phyloP scores from a whole-genome alignment of 306 rosid genomes.

The Senna tora region DNA sequence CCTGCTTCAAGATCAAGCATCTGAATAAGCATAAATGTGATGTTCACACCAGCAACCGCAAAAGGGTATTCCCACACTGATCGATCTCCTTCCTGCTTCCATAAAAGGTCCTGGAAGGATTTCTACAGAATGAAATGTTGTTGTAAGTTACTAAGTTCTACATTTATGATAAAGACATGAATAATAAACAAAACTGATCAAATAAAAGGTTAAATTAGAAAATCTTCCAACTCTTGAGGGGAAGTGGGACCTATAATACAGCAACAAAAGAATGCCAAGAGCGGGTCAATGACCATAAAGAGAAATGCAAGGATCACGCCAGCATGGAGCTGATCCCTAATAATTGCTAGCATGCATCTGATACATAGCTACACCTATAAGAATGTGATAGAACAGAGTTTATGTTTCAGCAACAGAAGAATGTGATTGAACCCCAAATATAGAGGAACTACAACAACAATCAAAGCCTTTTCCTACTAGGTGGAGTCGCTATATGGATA shows the following conservation, averaged over 20 bases:
- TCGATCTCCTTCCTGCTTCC: conserved; percentile 97
- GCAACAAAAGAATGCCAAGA: conserved; percentile 8
- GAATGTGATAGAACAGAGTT: too few relatives aligned
- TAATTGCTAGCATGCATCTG: conserved; percentile 8
- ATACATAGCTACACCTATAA: neutral
- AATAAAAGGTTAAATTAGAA: neutral
- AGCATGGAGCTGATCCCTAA: conserved; percentile 1
- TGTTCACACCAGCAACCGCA: conserved; percentile 99
- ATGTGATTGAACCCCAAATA: too few relatives aligned
- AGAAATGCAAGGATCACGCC: conserved; percentile 5
- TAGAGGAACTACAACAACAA: too few relatives aligned
- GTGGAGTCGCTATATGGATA: too few relatives aligned
- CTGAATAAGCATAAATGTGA: conserved; percentile 97
- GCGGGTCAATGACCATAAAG: neutral
- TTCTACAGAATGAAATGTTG: conserved; percentile 63
- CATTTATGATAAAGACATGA: conserved; percentile 25
- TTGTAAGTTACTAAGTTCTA: conserved; percentile 32
- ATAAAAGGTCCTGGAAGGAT: conserved; percentile 92
- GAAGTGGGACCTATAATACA: conserved; percentile 22
- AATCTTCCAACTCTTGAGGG: neutral
- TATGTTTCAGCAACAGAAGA: too few relatives aligned
- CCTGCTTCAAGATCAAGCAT: conserved; percentile 99
- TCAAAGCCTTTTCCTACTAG: too few relatives aligned
- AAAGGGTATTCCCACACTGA: conserved; percentile 99
- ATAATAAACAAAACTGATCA: conserved; percentile 33